Evolutionary conservation across 208 protist genomes (phyloP).

Genomic region (Leishmania lainsoni): DNA sequence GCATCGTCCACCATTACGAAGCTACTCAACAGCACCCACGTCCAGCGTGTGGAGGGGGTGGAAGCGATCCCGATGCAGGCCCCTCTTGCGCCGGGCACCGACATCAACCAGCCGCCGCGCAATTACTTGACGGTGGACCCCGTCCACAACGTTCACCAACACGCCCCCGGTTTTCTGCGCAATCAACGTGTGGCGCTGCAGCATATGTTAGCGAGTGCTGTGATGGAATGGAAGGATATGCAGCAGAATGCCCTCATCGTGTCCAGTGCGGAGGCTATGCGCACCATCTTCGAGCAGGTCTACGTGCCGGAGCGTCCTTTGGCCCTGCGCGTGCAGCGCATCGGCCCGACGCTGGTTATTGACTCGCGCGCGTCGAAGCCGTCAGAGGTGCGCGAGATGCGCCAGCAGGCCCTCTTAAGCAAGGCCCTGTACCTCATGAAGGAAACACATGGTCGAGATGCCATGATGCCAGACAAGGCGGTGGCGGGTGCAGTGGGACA

Average conservation of each 20-base stretch:
- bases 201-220: conserved; percentile 55
- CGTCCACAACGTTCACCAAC: conserved; percentile 73
- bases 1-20: conserved; percentile 14
- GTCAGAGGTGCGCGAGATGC: conserved; percentile 55
- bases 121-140: conserved; percentile 78
- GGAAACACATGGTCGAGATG: conserved; percentile 28
- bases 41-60: conserved; percentile 65
- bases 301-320: conserved; percentile 56
- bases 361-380: conserved; percentile 46
- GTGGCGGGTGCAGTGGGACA: conserved; percentile 2
- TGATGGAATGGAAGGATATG: conserved; percentile 62
- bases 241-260: conserved; percentile 60
- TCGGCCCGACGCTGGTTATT: conserved; percentile 74
- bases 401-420: conserved; percentile 61
- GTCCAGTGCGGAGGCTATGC: conserved; percentile 74
- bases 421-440: conserved; percentile 83
- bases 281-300: conserved; percentile 64
- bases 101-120: conserved; percentile 69
- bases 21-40: conserved; percentile 50
- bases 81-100: conserved; percentile 59
- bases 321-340: conserved; percentile 58
- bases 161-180: conserved; percentile 77
- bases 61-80: conserved; percentile 57
- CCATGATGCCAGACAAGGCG: neutral
- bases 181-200: conserved; percentile 63